Evolutionary conservation across 306 rosid genomes (phyloP), one percentile per base, ranked within the genome.

Genomic region (Castanospermum australe): DNA sequence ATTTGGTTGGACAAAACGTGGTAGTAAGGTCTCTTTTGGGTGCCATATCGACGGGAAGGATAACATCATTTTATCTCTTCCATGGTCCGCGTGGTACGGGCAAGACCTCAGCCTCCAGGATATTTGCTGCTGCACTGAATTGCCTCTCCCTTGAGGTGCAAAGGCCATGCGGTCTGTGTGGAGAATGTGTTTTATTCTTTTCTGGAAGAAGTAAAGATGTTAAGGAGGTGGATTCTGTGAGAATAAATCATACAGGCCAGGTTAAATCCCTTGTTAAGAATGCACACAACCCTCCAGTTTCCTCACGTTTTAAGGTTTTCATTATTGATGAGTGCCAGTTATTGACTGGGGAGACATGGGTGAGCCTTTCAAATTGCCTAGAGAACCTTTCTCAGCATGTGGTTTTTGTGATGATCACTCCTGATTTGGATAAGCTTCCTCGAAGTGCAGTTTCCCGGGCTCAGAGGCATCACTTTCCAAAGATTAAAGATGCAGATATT

Each of bases 81-180:
- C 85, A 93, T 54, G 98, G 98, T 63, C 95, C 95, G 0, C 90
- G 93, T 10, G 98, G 98, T 18, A 91, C 98, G 0, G 98, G 98
- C 68, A 93, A 93, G 85, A 93, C 97, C 56, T 91, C 93, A 15
- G 91, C 95, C 14, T 83, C 97, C 3, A 90, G 92, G 75, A 87
- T 91, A 66, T 93, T 93, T 83, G 95, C 97, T 64, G 94, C 93
- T 9, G 95, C 98, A 10, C 77, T 93, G 71, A 91, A 93, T 90
- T 93, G 98, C 50, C 88, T 87, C 72, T 82, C 93, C 24, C 21
- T 44, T 28, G 84, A 82, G 82, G 88, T 80, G 73, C 78, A 84
- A 77, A 84, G 84, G 84, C 98, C 98, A 20, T 93, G 97, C 71
- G 92, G 97, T 48, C 33, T 83, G 56, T 93, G 98, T 76, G 78